Conservation (phyloP, 2,329 filamentous ascomycete genomes). For the Colletotrichum lentis region DNA sequence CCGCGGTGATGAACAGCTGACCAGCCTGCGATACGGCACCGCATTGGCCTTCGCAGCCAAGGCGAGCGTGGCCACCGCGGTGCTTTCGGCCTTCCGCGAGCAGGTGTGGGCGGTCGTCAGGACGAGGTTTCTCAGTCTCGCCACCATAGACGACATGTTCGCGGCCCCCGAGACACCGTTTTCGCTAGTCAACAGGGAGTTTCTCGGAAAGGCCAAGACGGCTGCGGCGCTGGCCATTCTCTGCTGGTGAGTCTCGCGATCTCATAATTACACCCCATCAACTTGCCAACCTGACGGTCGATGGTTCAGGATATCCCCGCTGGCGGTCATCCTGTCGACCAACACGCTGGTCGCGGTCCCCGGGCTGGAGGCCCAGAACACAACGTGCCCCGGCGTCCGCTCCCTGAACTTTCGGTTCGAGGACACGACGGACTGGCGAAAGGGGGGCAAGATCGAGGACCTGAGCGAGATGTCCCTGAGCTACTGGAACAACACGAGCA, state of each 20-base stretch:
- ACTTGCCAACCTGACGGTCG: background rate
- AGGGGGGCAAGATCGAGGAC: slow-evolving; percentile 43
- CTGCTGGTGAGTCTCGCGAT: slow-evolving; percentile 42
- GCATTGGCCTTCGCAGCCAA: slow-evolving; percentile 47
- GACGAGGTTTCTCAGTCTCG: slow-evolving; percentile 30
- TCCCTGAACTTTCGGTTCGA: slow-evolving; percentile 47
- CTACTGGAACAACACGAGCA: slow-evolving; percentile 46
- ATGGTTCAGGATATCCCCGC: slow-evolving; percentile 41
- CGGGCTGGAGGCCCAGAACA: slow-evolving; percentile 40
- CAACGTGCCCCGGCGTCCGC: slow-evolving; percentile 43
- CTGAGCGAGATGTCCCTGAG: slow-evolving; percentile 43
- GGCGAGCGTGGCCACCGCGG: slow-evolving; percentile 45
- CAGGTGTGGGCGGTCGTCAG: slow-evolving; percentile 32
- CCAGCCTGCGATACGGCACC: slow-evolving; percentile 47
- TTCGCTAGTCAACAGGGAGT: slow-evolving; percentile 42
- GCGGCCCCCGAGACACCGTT: slow-evolving; percentile 10
- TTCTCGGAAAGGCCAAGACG: slow-evolving; percentile 45
- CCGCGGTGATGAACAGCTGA: slow-evolving; percentile 39
- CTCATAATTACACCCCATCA: too few species aligned
- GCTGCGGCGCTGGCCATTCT: slow-evolving; percentile 48
- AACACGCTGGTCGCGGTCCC: slow-evolving; percentile 45
- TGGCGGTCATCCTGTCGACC: slow-evolving; percentile 50
- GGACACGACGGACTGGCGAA: slow-evolving; percentile 46
- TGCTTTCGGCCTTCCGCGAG: slow-evolving; percentile 41
- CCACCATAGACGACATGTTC: slow-evolving; percentile 12